Conservation (phyloP, 169 alveolate species). For the Plasmodium adleri region DNA sequence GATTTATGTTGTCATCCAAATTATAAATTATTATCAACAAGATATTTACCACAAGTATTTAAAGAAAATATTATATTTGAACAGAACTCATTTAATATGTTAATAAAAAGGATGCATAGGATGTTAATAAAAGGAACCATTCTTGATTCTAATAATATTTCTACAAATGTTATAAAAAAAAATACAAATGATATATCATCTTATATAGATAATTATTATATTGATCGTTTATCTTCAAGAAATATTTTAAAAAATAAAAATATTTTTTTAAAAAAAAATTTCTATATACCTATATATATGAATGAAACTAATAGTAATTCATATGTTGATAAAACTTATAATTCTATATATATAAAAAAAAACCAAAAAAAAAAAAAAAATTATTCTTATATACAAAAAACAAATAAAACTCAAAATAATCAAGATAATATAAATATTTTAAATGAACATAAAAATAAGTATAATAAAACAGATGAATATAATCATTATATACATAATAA, state of each 20-base stretch:
- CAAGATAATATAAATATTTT: background rate
- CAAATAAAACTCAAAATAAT: background rate
- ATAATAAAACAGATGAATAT: background rate
- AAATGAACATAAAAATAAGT: constrained; percentile 1
- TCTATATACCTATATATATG: constrained; percentile 42
- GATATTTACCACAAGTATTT: constrained; percentile 67
- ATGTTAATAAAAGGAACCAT: constrained; percentile 57
- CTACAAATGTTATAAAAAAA: background rate
- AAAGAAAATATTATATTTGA: constrained; percentile 65
- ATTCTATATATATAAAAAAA: constrained; percentile 15
- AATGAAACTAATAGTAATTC: constrained; percentile 32
- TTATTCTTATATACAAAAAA: background rate
- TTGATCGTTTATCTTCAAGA: constrained; percentile 20
- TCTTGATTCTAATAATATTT: constrained; percentile 14
- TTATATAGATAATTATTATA: constrained; percentile 9
- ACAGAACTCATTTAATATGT: constrained; percentile 61
- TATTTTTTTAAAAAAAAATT: background rate
- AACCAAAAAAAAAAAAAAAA: constrained; percentile 1
- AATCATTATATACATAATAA: constrained; percentile 54
- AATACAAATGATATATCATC: background rate
- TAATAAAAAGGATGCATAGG: constrained; percentile 68
- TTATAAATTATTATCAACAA: constrained; percentile 42
- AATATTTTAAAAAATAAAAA: constrained; percentile 3
- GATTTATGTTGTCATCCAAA: constrained; percentile 71
- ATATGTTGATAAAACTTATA: constrained; percentile 5